These are phyloP conservation scores for Hansenula sp. DNA, from an alignment of 1,139 yeast genomes.

Conservation along the genomic window DNA sequence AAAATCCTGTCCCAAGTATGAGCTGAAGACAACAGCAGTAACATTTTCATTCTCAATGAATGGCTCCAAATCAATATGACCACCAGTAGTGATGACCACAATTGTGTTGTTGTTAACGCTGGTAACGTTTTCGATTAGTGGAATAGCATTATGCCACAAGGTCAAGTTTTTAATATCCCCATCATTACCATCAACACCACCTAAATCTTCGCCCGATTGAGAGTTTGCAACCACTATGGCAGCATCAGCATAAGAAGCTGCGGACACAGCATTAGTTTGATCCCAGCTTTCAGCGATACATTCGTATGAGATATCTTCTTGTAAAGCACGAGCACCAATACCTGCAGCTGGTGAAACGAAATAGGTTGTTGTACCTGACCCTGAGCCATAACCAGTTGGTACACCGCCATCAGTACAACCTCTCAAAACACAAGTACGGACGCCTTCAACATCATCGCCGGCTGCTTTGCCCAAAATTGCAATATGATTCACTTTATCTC, in stretches of 20 bases:
- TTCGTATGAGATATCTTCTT: constrained; percentile 38
- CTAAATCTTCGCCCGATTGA: constrained; percentile 53
- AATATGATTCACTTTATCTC: constrained; percentile 33
- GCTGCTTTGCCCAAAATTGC: constrained; percentile 45
- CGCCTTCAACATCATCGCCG: constrained; percentile 40
- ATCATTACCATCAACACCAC: constrained; percentile 50
- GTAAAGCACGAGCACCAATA: constrained; percentile 35
- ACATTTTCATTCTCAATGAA: constrained; percentile 56
- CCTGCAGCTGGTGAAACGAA: constrained; percentile 51
- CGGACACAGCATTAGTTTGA: constrained; percentile 32
- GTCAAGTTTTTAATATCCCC: constrained; percentile 49
- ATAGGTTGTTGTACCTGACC: constrained; percentile 44
- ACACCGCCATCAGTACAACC: constrained; percentile 40
- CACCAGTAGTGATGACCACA: constrained; percentile 53
- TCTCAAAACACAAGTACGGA: constrained; percentile 40
- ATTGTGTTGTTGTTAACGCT: constrained; percentile 46
- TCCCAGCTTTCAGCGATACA: constrained; percentile 38
- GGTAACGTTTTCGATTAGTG: constrained; percentile 43
- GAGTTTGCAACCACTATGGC: constrained; percentile 47
- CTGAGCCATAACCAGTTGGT: constrained; percentile 49
- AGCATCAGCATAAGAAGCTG: constrained; percentile 44
- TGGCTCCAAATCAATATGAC: constrained; percentile 51
- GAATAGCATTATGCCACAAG: constrained; percentile 57
- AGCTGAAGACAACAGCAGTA: constrained; percentile 49
- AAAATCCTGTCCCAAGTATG: constrained; percentile 40